Evolutionary conservation across 305 asterid genomes (phyloP), one percentile per base, ranked within the genome.

Genomic region (Fraxinus greggii): DNA sequence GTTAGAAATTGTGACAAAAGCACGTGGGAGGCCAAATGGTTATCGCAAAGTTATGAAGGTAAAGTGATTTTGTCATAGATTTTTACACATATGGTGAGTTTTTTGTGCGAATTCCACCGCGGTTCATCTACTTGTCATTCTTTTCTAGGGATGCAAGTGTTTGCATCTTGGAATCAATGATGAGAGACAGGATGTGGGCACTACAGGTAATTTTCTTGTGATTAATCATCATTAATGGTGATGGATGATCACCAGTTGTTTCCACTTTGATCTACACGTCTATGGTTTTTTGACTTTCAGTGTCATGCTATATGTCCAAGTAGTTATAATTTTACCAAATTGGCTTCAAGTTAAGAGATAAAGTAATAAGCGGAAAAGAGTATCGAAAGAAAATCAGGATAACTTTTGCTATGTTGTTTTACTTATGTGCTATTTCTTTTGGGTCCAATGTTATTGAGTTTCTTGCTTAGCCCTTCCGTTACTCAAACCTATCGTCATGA

Each of bases 11-110:
- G 84, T 88, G 85, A 88, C 98, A 28, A 96, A 93, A 91, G 90
- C 93, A 72, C 92, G 90, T 51, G 98, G 98, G 45, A 94, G 88
- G 92, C 98, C 98, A 84, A 90, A 92, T 90, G 99, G 99, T 79
- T 96, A 96, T 89, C 93, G 90, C 80, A 96, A 96, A 89, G 87
- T 96, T 76, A 85, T 96, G 87, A 94, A 94, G 98, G 99, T 93
- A 83, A 36, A 69, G 10, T 67, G 76, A 72, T 61, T 76, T 38
- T 84, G 77, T 77, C 79, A 33, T 77, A 76, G 70, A 26, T 75
- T 28, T 28, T 31, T 83, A 70, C 15, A 36, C 54, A 45, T 73
- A 74, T 80, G 72, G 5, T 24, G 29, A 24, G 72, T 59, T 72
- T 29, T 75, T 56, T 59, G 26, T 80, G 19, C n/a, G 24, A 73